These are phyloP conservation scores for Sarocladium brachiariae DNA, from an alignment of 2,329 filamentous ascomycete species.

Conservation along the genomic window DNA sequence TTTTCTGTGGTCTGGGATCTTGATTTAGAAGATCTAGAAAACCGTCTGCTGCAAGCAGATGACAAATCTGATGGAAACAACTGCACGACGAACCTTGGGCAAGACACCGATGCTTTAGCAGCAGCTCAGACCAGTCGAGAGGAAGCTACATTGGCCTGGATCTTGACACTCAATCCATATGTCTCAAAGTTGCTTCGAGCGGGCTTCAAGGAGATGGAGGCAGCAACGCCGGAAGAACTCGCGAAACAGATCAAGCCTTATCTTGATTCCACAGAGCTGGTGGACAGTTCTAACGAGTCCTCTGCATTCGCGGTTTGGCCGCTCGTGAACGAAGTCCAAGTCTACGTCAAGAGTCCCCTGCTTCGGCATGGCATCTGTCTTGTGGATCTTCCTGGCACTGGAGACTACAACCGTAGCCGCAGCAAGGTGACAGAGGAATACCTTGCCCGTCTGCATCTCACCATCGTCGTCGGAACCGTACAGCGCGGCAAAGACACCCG, in stretches of 20 bases:
- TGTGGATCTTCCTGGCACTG: slow-evolving; percentile 47
- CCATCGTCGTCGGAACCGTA: slow-evolving; percentile 20
- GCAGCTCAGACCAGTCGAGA: neutral
- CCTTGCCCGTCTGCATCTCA: slow-evolving; percentile 18
- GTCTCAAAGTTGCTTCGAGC: slow-evolving; percentile 8
- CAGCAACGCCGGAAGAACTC: slow-evolving; percentile 6
- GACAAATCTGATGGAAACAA: too few species aligned
- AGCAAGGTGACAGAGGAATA: slow-evolving; percentile 16
- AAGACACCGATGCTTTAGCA: neutral
- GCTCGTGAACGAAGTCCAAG: slow-evolving; percentile 26
- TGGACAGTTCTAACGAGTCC: neutral
- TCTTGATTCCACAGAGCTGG: slow-evolving; percentile 19
- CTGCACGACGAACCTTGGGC: neutral
- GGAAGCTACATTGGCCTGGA: neutral
- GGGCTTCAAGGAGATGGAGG: slow-evolving; percentile 8
- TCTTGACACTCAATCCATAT: slow-evolving; percentile 4
- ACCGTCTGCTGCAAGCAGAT: neutral
- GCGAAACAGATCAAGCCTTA: slow-evolving; percentile 18
- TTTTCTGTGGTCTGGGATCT: slow-evolving; percentile 18
- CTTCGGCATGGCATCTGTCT: slow-evolving; percentile 42
- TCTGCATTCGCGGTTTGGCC: slow-evolving; percentile 27
- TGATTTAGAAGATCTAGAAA: slow-evolving; percentile 9
- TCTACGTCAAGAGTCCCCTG: slow-evolving; percentile 38
- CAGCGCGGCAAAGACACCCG: slow-evolving; percentile 22
- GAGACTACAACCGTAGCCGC: slow-evolving; percentile 29